Conservation (phyloP, 345 rosid species). For the Angophora floribunda region DNA sequence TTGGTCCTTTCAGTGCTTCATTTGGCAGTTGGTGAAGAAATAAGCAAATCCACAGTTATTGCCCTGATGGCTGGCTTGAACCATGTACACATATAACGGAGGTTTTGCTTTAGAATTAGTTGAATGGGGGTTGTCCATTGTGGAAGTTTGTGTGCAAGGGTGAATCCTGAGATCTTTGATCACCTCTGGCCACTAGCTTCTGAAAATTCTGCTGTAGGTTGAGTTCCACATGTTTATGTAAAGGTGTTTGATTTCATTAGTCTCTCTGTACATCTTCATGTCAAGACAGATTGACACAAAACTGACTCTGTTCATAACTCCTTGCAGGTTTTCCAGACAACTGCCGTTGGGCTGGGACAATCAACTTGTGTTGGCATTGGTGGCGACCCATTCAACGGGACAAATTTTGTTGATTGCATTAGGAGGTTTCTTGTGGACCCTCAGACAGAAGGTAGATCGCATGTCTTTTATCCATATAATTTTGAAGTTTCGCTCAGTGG, state of each 20-base stretch:
- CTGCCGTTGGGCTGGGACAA: slow-evolving; percentile 91
- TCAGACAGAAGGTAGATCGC: slow-evolving; percentile 78
- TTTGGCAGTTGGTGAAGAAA: neutral
- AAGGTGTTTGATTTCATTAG: neutral
- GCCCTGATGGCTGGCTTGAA: neutral
- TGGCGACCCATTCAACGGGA: slow-evolving; percentile 96
- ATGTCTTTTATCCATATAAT: neutral
- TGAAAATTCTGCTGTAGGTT: neutral
- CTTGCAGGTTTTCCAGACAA: slow-evolving; percentile 91
- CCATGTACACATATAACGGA: neutral
- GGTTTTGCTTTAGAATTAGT: neutral
- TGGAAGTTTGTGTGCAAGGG: neutral
- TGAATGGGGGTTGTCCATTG: neutral
- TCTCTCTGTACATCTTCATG: neutral
- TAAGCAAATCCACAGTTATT: neutral
- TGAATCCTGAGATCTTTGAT: neutral
- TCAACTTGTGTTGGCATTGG: slow-evolving; percentile 93
- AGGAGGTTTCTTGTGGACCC: slow-evolving; percentile 82
- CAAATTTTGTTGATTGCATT: slow-evolving; percentile 90
- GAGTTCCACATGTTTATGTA: neutral
- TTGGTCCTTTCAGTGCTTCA: neutral
- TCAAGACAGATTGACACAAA: neutral
- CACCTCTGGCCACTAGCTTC: neutral
- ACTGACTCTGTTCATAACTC: neutral
- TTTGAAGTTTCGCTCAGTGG: neutral